These are phyloP conservation scores for Gyromitra esculenta DNA, from an alignment of 2,329 filamentous ascomycete species.

Conservation along the genomic window DNA sequence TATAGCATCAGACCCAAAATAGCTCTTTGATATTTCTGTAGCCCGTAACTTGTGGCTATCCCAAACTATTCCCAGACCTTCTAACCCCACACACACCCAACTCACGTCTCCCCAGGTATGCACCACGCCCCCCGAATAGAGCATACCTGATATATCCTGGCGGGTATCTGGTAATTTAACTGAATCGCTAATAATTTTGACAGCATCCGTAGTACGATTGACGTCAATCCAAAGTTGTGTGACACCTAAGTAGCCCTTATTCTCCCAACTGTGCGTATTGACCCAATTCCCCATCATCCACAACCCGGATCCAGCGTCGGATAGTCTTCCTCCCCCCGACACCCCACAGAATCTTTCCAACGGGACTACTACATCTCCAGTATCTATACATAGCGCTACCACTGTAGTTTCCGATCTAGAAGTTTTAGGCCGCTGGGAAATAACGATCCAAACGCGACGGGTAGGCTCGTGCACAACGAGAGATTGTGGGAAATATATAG, in stretches of 20 bases:
- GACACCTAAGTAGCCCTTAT: not conserved
- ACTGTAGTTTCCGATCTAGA: not conserved
- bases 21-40: not conserved
- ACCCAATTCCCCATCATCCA: conserved; percentile 10
- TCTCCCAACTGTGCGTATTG: too few species aligned
- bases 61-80: not conserved
- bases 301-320: conserved; percentile 2
- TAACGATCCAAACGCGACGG: conserved; percentile 18
- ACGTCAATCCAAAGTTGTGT: not conserved
- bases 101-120: conserved; percentile 4
- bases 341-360: not conserved
- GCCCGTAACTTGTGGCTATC: not conserved
- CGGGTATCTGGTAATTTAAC: not conserved
- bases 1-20: not conserved
- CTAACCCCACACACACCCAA: not conserved
- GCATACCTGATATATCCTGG: too few species aligned
- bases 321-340: too few species aligned
- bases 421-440: too few species aligned
- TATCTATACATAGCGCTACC: conserved; percentile 9
- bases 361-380: conserved; percentile 4
- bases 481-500: not conserved
- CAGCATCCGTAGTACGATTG: not conserved
- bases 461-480: conserved; percentile 31
- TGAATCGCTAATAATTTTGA: not conserved
- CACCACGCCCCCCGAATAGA: not conserved